These are phyloP conservation scores for Umbilicus rupestris DNA, from an alignment of 164 flowering plant species.

Conservation along the genomic window DNA sequence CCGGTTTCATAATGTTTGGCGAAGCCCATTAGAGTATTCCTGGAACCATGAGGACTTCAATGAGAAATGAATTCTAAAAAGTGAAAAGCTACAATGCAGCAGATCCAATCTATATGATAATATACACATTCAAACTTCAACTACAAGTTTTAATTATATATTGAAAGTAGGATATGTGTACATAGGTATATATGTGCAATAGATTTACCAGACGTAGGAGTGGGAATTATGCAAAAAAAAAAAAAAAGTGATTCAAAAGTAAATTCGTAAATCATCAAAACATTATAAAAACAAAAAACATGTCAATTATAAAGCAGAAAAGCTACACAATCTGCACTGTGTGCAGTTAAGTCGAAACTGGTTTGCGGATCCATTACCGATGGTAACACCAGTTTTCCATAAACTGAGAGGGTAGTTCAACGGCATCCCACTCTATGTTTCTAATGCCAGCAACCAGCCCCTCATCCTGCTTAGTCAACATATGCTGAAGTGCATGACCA, in stretches of 20 bases:
- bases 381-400: constrained; percentile 99
- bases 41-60: constrained; percentile 15
- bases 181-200: not conserved
- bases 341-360: not conserved
- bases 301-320: not conserved
- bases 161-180: not conserved
- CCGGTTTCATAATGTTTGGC: constrained; percentile 98
- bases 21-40: constrained; percentile 82
- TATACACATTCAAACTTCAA: not conserved
- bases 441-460: constrained; percentile 92
- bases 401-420: constrained; percentile 94
- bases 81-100: not conserved
- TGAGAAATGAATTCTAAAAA: not conserved
- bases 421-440: constrained; percentile 97
- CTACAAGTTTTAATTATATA: not conserved
- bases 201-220: not conserved
- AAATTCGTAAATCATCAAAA: not conserved
- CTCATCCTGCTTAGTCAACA: constrained; percentile 95
- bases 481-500: constrained; percentile 98
- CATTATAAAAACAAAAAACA: not conserved
- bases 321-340: not conserved
- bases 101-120: not conserved
- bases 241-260: not conserved
- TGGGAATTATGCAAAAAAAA: not conserved
- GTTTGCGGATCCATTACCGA: constrained; percentile 33